Conservation (phyloP, 345 rosid genomes). For the Combretum micranthum region DNA sequence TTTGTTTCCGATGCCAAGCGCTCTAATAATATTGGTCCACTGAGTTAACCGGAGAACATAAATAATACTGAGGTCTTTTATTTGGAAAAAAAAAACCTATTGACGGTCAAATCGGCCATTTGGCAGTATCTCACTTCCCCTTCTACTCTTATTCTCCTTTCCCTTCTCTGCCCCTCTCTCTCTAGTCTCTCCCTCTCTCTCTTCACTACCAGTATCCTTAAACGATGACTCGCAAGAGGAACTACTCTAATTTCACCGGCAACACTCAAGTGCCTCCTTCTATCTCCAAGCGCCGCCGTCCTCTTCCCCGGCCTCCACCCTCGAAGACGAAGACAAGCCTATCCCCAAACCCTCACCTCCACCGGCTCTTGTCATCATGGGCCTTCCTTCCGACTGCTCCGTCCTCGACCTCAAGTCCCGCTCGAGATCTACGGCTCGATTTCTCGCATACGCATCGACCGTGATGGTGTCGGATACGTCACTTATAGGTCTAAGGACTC, state of each 20-base stretch:
- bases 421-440: slow-evolving; percentile 92
- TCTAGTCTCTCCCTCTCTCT: no score
- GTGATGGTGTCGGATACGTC: slow-evolving; percentile 52
- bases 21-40: no score
- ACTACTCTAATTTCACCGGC: slow-evolving; percentile 43
- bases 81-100: no score
- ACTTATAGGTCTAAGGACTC: slow-evolving; percentile 61
- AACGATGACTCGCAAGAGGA: slow-evolving; percentile 52
- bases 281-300: slow-evolving; percentile 58
- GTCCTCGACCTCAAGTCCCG: slow-evolving; percentile 85
- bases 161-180: no score
- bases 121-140: no score
- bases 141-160: no score
- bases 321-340: slow-evolving; percentile 28
- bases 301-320: slow-evolving; percentile 24
- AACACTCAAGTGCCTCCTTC: slow-evolving; percentile 17
- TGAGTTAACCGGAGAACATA: no score
- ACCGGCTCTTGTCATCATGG: slow-evolving; percentile 51
- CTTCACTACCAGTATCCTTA: no score
- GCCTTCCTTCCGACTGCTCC: slow-evolving; percentile 56
- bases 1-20: no score
- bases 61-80: no score
- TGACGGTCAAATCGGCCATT: no score
- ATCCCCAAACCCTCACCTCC: slow-evolving; percentile 42
- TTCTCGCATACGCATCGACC: slow-evolving; percentile 74